Conservation (phyloP, 306 rosid species). For the Elaeagnus macrophylla region DNA sequence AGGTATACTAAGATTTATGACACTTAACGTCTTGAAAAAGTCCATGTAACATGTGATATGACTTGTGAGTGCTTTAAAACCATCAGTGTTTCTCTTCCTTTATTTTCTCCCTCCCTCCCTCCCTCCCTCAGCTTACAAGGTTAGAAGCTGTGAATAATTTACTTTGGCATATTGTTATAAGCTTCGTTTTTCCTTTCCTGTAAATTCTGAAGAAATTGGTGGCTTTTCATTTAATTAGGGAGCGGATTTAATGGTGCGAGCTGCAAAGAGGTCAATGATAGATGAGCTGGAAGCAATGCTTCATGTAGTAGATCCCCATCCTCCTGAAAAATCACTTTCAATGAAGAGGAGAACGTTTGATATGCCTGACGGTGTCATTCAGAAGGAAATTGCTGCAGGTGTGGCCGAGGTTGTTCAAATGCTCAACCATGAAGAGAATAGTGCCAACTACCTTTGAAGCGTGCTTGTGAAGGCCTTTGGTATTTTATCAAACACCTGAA, state of each 20-base stretch:
- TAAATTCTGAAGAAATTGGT: background rate
- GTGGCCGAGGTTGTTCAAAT: slow-evolving; percentile 73
- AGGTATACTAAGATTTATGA: too few relatives aligned
- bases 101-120: too few relatives aligned
- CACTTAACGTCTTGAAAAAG: too few relatives aligned
- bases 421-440: slow-evolving; percentile 58
- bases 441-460: slow-evolving; percentile 33
- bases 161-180: too few relatives aligned
- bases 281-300: slow-evolving; percentile 93
- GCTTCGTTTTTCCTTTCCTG: background rate
- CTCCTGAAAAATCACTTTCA: slow-evolving; percentile 53
- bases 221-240: slow-evolving; percentile 34
- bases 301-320: slow-evolving; percentile 83
- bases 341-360: slow-evolving; percentile 73
- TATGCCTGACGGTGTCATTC: slow-evolving; percentile 67
- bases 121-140: too few relatives aligned
- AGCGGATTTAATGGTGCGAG: slow-evolving; percentile 57
- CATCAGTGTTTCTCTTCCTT: too few relatives aligned
- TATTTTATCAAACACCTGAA: background rate
- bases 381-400: slow-evolving; percentile 77
- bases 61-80: too few relatives aligned
- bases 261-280: slow-evolving; percentile 74
- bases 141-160: too few relatives aligned
- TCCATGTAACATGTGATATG: too few relatives aligned
- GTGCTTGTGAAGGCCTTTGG: slow-evolving; percentile 20